Percentiles rank a stretch among this genome's conserved stretches.
phyloP scores from a whole-genome alignment of 176 grass and related monocot genomes.

The Avena atlantica region DNA sequence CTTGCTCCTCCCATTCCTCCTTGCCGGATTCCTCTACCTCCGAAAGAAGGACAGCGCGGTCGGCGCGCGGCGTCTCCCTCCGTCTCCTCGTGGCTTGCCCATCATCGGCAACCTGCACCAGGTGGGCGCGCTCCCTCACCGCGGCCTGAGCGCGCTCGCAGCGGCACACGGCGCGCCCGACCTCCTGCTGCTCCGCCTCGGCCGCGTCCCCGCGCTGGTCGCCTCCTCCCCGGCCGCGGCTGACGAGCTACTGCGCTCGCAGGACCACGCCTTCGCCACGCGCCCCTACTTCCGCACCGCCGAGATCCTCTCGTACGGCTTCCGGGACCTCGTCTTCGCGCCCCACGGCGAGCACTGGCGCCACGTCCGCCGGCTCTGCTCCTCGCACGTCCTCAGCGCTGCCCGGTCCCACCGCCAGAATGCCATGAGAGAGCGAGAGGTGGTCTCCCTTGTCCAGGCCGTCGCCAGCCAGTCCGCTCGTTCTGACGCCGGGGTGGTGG shows the following conservation, averaged over 20 bases:
- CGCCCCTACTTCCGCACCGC: constrained; percentile 62
- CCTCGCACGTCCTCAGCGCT: constrained; percentile 52
- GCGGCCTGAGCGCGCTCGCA: constrained; percentile 45
- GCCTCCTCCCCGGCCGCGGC: constrained; percentile 65
- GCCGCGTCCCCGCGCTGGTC: constrained; percentile 54
- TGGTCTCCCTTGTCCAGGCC: constrained; percentile 18
- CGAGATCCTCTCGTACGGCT: constrained; percentile 57
- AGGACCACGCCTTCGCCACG: constrained; percentile 67
- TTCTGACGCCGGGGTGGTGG: constrained; percentile 16
- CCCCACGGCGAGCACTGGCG: constrained; percentile 72
- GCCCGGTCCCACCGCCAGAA: constrained; percentile 1
- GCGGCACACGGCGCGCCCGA: constrained; percentile 39
- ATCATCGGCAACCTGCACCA: constrained; percentile 74
- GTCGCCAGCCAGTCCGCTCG: constrained; percentile 4
- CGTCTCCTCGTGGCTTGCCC: constrained; percentile 45
- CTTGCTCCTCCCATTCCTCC: constrained; percentile 37
- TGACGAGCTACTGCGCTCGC: constrained; percentile 57
- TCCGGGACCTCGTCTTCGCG: constrained; percentile 62
- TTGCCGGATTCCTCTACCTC: constrained; percentile 38
- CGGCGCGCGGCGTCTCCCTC: constrained; percentile 35
- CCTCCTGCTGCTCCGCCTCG: constrained; percentile 63
- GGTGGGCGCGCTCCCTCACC: constrained; percentile 63
- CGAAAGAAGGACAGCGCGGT: background rate
- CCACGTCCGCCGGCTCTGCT: constrained; percentile 64
- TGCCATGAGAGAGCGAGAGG: constrained; percentile 46